phyloP scores from a whole-genome alignment of 78 protist genomes.

The Ministeria vibrans region DNA sequence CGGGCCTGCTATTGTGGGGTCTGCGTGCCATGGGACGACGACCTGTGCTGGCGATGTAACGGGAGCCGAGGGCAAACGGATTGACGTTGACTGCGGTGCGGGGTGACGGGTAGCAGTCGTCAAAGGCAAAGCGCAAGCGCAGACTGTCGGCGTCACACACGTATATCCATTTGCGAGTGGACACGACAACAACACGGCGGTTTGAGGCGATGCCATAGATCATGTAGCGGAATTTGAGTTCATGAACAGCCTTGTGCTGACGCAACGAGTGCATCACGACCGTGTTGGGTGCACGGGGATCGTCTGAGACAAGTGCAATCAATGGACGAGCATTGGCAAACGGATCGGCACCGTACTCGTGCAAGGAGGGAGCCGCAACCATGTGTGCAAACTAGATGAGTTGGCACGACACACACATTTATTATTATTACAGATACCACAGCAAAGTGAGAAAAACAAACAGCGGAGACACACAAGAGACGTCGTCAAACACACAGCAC shows the following conservation, averaged over 20 bases:
- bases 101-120: neutral
- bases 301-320: neutral
- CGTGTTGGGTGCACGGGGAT: neutral
- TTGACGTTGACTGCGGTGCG: neutral
- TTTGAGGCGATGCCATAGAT: neutral
- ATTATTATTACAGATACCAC: neutral
- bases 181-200: neutral
- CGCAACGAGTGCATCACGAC: neutral
- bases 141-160: neutral
- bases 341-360: neutral
- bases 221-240: neutral
- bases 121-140: neutral
- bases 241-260: neutral
- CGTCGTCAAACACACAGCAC: neutral
- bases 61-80: constrained; percentile 18
- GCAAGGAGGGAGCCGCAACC: neutral
- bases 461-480: no score
- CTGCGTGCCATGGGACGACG: neutral
- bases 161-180: neutral
- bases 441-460: neutral
- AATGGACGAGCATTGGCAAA: neutral
- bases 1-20: neutral
- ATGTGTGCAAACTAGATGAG: neutral
- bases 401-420: neutral
- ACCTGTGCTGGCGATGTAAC: constrained; percentile 8